These are phyloP conservation scores for Terfezia boudieri DNA, from an alignment of 495 filamentous ascomycete species.

Conservation along the genomic window DNA sequence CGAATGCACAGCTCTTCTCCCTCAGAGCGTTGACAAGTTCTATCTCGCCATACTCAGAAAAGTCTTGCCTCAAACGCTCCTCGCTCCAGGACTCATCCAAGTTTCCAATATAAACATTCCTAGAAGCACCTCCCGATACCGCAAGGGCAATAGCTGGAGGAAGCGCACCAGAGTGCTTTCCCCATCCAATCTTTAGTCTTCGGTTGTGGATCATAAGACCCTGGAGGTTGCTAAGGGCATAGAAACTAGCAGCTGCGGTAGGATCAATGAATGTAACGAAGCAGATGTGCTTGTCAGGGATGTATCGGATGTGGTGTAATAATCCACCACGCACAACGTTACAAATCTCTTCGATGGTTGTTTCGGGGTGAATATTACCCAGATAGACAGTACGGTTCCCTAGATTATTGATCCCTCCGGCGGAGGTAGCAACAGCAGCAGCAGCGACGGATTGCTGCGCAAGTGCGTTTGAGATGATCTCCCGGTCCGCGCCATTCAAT, in stretches of 20 bases:
- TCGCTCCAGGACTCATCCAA: constrained; percentile 93
- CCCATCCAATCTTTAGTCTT: constrained; percentile 95
- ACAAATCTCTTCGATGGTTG: constrained; percentile 95
- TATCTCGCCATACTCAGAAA: constrained; percentile 94
- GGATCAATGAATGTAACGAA: constrained; percentile 99
- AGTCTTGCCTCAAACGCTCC: constrained; percentile 86
- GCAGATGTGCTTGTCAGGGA: constrained; percentile 98
- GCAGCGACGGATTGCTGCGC: constrained; percentile 95
- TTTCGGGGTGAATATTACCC: constrained; percentile 96
- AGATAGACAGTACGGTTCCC: constrained; percentile 96
- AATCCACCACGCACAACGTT: constrained; percentile 87
- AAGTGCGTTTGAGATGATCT: constrained; percentile 83
- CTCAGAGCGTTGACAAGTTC: constrained; percentile 89
- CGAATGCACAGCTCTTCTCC: constrained; percentile 98
- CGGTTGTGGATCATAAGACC: constrained; percentile 98
- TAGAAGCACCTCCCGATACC: constrained; percentile 82
- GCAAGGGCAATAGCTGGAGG: constrained; percentile 91
- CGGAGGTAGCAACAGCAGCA: constrained; percentile 85
- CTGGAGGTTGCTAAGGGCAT: constrained; percentile 88
- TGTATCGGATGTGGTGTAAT: constrained; percentile 94
- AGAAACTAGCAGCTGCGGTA: constrained; percentile 92
- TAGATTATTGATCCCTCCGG: constrained; percentile 88
- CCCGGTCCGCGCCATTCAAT: constrained; percentile 81
- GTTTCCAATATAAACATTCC: constrained; percentile 96
- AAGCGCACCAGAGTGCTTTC: constrained; percentile 93